phyloP scores from a whole-genome alignment of 306 rosid species.

The Oxytropis ochrocephala region DNA sequence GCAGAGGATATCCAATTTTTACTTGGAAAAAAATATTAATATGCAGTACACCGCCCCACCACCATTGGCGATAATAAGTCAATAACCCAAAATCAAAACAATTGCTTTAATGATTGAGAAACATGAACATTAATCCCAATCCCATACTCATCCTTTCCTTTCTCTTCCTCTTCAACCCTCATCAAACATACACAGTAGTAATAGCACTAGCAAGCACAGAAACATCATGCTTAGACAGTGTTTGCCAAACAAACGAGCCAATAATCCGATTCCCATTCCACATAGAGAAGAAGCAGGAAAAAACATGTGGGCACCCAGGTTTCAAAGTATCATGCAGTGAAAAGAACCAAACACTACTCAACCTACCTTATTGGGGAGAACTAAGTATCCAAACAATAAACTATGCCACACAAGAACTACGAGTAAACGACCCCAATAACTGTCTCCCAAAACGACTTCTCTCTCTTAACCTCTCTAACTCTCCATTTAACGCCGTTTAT shows the following conservation, averaged over 20 bases:
- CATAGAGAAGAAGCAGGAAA: constrained; percentile 19
- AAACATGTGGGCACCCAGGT: constrained; percentile 54
- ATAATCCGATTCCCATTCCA: constrained; percentile 56
- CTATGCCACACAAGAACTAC: constrained; percentile 49
- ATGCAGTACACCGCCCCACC: not conserved
- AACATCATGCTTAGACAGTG: constrained; percentile 32
- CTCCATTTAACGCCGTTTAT: constrained; percentile 43
- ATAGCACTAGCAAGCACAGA: constrained; percentile 16
- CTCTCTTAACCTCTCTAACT: constrained; percentile 38
- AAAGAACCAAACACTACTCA: constrained; percentile 35
- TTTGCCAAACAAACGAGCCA: constrained; percentile 27
- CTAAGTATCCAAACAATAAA: constrained; percentile 47
- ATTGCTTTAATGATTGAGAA: not conserved
- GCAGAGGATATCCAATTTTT: too few species aligned
- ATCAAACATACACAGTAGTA: not conserved
- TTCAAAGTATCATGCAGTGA: constrained; percentile 42
- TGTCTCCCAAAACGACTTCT: constrained; percentile 61
- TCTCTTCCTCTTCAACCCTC: constrained; percentile 16
- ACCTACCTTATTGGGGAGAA: constrained; percentile 37
- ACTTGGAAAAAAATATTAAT: too few species aligned
- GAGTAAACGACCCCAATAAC: constrained; percentile 58
- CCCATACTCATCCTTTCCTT: not conserved
- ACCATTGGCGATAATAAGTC: not conserved
- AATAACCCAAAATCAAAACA: not conserved
- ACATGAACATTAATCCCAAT: constrained; percentile 26